These are phyloP conservation scores for Geranomyces michiganensis DNA, from an alignment of 192 early-diverging fungal genomes.

Conservation along the genomic window DNA sequence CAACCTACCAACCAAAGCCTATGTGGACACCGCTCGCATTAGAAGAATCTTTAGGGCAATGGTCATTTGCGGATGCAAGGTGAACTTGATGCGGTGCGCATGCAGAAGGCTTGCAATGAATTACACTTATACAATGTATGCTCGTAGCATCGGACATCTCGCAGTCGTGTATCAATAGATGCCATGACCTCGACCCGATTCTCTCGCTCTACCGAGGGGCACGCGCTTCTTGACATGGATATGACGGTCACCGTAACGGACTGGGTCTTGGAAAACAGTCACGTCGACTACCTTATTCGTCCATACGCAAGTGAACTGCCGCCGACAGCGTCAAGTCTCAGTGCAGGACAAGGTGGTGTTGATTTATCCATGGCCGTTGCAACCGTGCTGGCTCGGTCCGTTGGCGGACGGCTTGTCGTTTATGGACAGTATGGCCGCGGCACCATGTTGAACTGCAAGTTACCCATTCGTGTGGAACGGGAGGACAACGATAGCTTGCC, in stretches of 20 bases:
- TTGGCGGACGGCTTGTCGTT: conserved; percentile 26
- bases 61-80: conserved; percentile 18
- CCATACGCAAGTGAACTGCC: conserved; percentile 14
- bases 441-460: conserved; percentile 19
- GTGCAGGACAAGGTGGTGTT: not conserved
- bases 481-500: not conserved
- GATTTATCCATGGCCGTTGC: conserved; percentile 27
- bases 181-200: not conserved
- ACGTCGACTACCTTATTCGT: conserved; percentile 11
- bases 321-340: not conserved
- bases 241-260: conserved; percentile 5
- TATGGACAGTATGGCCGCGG: conserved; percentile 17
- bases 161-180: conserved; percentile 6
- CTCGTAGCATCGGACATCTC: not conserved
- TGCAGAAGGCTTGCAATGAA: not conserved
- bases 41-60: conserved; percentile 13
- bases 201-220: not conserved
- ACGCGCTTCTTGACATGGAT: not conserved
- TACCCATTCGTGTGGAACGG: not conserved
- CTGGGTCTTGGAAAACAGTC: conserved; percentile 1
- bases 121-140: not conserved
- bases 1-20: conserved; percentile 3
- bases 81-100: not conserved
- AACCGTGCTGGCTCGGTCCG: conserved; percentile 14
- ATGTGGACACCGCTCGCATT: conserved; percentile 2